phyloP scores from a whole-genome alignment of 2,329 filamentous ascomycete species.

The Stagonosporopsis tanaceti region DNA sequence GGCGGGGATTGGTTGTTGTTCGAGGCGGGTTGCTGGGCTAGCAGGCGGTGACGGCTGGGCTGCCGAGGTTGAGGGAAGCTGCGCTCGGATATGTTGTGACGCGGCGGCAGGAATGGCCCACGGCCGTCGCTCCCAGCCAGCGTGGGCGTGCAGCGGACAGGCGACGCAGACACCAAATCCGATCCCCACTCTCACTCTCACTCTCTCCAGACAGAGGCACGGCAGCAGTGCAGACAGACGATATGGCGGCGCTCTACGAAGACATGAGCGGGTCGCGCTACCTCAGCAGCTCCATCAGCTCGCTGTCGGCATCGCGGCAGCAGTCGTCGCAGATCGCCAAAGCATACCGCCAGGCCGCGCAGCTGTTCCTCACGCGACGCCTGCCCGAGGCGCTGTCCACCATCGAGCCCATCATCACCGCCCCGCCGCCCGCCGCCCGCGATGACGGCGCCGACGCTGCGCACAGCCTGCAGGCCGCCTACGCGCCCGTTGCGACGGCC shows the following conservation, averaged over 20 bases:
- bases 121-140: constrained; percentile 10
- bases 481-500: constrained; percentile 79
- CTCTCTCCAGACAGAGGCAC: background rate
- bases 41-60: constrained; percentile 5
- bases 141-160: constrained; percentile 13
- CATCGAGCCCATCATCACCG: constrained; percentile 81
- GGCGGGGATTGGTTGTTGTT: constrained; percentile 3
- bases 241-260: constrained; percentile 59
- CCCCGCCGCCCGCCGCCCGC: constrained; percentile 42
- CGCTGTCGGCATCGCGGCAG: constrained; percentile 71
- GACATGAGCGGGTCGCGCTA: constrained; percentile 64
- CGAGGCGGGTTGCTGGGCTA: constrained; percentile 1
- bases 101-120: constrained; percentile 16
- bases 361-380: constrained; percentile 92
- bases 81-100: constrained; percentile 16
- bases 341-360: constrained; percentile 91
- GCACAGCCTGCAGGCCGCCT: constrained; percentile 30
- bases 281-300: constrained; percentile 73
- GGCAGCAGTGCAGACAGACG: background rate
- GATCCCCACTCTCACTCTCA: background rate
- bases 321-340: constrained; percentile 81
- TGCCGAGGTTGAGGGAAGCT: constrained; percentile 15
- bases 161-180: background rate
- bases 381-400: constrained; percentile 88
- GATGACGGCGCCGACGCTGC: constrained; percentile 18